Conservation (phyloP, 306 rosid species). For the Citrullus colocynthis region DNA sequence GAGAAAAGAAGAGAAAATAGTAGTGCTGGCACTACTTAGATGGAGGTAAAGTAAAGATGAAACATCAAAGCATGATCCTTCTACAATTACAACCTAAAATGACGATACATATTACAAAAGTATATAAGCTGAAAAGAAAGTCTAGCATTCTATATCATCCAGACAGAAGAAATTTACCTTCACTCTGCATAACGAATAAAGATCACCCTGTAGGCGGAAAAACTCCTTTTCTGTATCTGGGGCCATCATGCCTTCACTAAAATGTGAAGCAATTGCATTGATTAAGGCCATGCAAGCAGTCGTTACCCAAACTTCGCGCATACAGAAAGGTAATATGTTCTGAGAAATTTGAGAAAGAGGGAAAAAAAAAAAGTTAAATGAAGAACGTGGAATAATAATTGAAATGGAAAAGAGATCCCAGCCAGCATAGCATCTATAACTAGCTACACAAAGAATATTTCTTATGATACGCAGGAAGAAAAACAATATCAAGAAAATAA, state of each 20-base stretch:
- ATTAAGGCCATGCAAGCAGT: conserved; percentile 77
- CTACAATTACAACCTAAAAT: conserved; percentile 13
- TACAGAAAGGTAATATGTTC: conserved; percentile 78
- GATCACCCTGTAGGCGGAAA: conserved; percentile 80
- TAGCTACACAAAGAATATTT: conserved; percentile 9
- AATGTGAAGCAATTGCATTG: conserved; percentile 59
- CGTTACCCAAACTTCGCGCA: conserved; percentile 94
- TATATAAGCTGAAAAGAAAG: conserved; percentile 5
- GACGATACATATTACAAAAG: background rate
- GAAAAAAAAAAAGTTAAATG: background rate
- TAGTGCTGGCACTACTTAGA: background rate
- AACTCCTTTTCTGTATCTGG: conserved; percentile 83
- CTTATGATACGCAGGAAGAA: background rate
- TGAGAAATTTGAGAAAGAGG: conserved; percentile 38
- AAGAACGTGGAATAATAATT: conserved; percentile 7
- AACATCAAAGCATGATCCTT: background rate
- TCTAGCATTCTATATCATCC: conserved; percentile 11
- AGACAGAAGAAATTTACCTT: conserved; percentile 44
- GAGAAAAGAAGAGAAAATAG: background rate
- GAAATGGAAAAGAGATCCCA: conserved; percentile 4
- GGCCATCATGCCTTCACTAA: conserved; percentile 48
- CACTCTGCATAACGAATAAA: conserved; percentile 78
- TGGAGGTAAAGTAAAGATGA: background rate
- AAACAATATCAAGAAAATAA: conserved; percentile 4
- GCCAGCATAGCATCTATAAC: conserved; percentile 13